Evolutionary conservation across 306 rosid genomes (phyloP).

Genomic region (Biancaea sappan): DNA sequence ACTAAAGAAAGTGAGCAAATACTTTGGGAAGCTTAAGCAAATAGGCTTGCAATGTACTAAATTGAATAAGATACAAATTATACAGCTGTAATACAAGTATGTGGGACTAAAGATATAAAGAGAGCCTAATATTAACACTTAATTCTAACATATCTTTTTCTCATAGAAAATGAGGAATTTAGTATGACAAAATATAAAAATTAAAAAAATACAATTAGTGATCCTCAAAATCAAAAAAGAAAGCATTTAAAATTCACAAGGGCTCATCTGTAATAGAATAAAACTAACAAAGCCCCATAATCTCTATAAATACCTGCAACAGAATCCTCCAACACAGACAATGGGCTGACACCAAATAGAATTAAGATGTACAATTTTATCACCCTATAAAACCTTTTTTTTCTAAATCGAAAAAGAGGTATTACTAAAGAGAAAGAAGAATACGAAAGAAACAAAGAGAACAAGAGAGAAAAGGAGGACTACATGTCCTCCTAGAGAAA

Average conservation of each 20-base stretch:
- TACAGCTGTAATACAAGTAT: not conserved
- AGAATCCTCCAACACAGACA: not conserved
- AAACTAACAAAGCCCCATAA: constrained; percentile 25
- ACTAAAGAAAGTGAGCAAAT: not conserved
- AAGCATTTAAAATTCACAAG: constrained; percentile 2
- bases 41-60: not conserved
- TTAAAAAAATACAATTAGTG: not conserved
- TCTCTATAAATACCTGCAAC: constrained; percentile 13
- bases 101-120: not conserved
- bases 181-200: not conserved
- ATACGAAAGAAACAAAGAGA: too few relatives aligned
- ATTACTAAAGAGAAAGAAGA: too few relatives aligned
- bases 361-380: constrained; percentile 19
- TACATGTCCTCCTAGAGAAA: too few relatives aligned
- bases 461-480: too few relatives aligned
- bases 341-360: constrained; percentile 28
- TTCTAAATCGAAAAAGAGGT: too few relatives aligned
- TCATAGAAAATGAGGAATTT: not conserved
- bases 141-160: not conserved
- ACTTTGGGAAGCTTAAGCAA: not conserved
- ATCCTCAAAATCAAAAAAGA: not conserved
- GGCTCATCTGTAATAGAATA: constrained; percentile 5
- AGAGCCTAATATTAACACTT: not conserved
- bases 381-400: constrained; percentile 13
- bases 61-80: not conserved